phyloP scores from a whole-genome alignment of 1,284 basidiomycete genomes.

The Meira miltonrushii region DNA sequence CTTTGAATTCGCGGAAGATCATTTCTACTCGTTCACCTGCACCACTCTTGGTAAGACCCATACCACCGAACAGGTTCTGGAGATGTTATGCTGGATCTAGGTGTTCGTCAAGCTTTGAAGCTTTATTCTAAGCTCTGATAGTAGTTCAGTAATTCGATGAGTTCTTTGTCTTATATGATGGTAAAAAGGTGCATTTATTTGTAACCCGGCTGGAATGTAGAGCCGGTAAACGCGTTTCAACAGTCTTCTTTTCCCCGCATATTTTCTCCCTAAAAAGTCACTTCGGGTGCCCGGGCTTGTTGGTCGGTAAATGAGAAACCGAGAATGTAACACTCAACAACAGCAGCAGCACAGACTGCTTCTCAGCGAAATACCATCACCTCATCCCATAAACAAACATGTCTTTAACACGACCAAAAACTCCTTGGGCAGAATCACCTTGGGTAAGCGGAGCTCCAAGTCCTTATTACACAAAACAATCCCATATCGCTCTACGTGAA shows the following conservation, averaged over 20 bases:
- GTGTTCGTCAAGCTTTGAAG: constrained; percentile 38
- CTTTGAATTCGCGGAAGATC: constrained; percentile 38
- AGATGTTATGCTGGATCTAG: constrained; percentile 36
- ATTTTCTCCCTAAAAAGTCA: background rate
- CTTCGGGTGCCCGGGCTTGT: background rate
- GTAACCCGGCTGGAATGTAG: too few relatives aligned
- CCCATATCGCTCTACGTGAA: constrained; percentile 8
- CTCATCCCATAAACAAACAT: background rate
- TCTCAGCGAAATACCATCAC: background rate
- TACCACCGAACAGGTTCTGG: constrained; percentile 64
- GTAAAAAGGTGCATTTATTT: too few relatives aligned
- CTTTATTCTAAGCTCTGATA: too few relatives aligned
- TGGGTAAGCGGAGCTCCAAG: constrained; percentile 7
- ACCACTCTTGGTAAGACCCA: constrained; percentile 62
- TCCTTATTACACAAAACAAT: constrained; percentile 11
- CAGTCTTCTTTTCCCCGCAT: too few relatives aligned
- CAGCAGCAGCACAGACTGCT: background rate
- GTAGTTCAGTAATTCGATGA: too few relatives aligned
- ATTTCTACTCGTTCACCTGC: constrained; percentile 40
- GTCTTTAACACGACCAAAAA: constrained; percentile 9
- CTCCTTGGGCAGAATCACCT: constrained; percentile 10
- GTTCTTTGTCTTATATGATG: too few relatives aligned
- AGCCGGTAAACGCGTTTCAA: too few relatives aligned
- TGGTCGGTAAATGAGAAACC: background rate
- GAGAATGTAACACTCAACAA: background rate